Evolutionary conservation across 345 rosid species (phyloP), one percentile per base, ranked within the genome.

Genomic region (Capsella bursapastoris): DNA sequence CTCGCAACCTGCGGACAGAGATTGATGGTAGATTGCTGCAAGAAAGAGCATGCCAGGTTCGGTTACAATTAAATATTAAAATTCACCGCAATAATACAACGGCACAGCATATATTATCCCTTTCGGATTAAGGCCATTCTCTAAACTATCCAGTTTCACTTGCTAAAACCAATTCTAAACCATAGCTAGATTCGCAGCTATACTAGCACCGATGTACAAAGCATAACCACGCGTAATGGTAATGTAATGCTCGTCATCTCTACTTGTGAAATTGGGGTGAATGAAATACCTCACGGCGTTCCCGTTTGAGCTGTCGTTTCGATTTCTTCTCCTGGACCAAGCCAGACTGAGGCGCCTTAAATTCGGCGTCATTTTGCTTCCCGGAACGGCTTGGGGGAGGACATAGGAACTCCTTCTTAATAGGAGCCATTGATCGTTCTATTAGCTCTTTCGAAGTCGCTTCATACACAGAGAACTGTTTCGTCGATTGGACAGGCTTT

Each of bases 241-340:
- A 7, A 48, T 48, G 52, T 6, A 47, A 47, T 47, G 51, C 53
- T 16, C 10, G 7, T 48, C 53, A 48, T 16, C 28, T 22, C 11
- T 50, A 11, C 8, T 55, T 28, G 37, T 28, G 11, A 49, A 7
- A 28, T 8, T 7, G 15, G 34, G 35, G 52, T 29, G 12, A 27
- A 34, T 44, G 27, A 41, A 5, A 29, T 58, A 92, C 94, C 90
- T 89, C 85, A 1, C 51, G 88, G 59, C 97, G 92, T 71, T 91
- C 97, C 29, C 98, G 91, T 81, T 94, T 94, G 60, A 91, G 84
- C 66, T 91, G 97, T n/a, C 98, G 89, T 75, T 86, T 94, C 8
- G 97, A 94, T 84, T 94, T 94, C 89, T 86, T 91, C 78, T 94
- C 96, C 77, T 75, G 85, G 44, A 85, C 83, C 15, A 84, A 40